These are phyloP conservation scores for Neospora caninum DNA, from an alignment of 169 alveolate species.

Conservation along the genomic window DNA sequence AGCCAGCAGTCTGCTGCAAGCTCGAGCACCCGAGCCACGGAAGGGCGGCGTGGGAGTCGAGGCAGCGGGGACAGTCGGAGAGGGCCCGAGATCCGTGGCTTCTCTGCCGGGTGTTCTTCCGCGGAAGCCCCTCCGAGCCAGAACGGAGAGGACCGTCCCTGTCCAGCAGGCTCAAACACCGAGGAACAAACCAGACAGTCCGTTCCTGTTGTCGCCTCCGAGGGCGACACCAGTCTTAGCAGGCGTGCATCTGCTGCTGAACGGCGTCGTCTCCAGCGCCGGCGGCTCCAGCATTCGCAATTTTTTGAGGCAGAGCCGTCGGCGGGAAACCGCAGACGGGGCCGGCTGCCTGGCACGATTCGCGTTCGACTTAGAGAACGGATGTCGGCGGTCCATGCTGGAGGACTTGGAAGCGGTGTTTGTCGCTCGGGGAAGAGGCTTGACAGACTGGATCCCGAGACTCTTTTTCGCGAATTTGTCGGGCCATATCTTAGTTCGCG, in stretches of 20 bases:
- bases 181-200: no score
- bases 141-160: not conserved
- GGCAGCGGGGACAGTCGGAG: not conserved
- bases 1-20: not conserved
- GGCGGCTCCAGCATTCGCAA: not conserved
- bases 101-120: not conserved
- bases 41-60: not conserved
- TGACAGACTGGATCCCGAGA: not conserved
- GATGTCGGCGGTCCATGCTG: not conserved
- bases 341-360: not conserved
- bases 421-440: not conserved
- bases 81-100: not conserved
- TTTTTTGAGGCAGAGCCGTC: not conserved
- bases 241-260: not conserved
- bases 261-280: not conserved
- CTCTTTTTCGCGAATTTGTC: slow-evolving; percentile 47
- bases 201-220: no score
- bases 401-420: not conserved
- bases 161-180: no score
- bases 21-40: not conserved
- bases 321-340: not conserved
- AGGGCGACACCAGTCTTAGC: not conserved
- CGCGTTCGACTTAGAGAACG: not conserved
- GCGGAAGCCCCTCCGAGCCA: not conserved
- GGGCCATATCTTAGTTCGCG: slow-evolving; percentile 50